A percentile compares a stretch with the other conserved stretches of the same genome.
These are phyloP conservation scores for Prunus mume DNA, from an alignment of 306 rosid genomes.

Conservation along the genomic window DNA sequence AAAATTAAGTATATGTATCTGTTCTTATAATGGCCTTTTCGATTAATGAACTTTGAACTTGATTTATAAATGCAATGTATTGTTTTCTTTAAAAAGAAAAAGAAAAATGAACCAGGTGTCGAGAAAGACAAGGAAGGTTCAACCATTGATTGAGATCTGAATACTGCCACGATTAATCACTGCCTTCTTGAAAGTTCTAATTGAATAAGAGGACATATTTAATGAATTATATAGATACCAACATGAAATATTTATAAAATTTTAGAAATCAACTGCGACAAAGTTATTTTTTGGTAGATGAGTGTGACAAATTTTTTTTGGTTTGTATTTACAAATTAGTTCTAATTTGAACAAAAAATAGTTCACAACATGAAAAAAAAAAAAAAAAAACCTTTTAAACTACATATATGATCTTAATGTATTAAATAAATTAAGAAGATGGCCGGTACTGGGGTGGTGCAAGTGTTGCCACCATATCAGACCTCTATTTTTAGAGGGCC, in stretches of 20 bases:
- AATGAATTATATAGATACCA: not conserved
- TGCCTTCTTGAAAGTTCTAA: not conserved
- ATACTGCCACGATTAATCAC: slow-evolving; percentile 17
- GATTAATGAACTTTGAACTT: too few relatives aligned
- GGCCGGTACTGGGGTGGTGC: accelerated
- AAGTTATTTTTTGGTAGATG: not conserved
- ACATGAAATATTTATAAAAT: not conserved
- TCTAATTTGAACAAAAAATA: too few relatives aligned
- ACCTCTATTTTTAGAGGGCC: too few relatives aligned
- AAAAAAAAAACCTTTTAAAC: too few relatives aligned
- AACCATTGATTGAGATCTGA: not conserved
- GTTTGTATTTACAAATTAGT: not conserved
- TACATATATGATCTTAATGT: too few relatives aligned
- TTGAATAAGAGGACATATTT: not conserved
- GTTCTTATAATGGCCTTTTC: too few relatives aligned
- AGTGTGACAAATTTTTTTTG: not conserved
- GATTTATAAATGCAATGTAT: too few relatives aligned
- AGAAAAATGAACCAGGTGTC: not conserved
- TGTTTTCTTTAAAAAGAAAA: too few relatives aligned
- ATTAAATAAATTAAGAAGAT: too few relatives aligned
- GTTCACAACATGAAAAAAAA: too few relatives aligned
- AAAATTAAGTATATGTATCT: too few relatives aligned
- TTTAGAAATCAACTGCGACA: not conserved
- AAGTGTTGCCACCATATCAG: too few relatives aligned
- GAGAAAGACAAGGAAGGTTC: not conserved